Base-by-base conservation (phyloP, 768 basidiomycete genomes). In the Lactarius tabidus region DNA sequence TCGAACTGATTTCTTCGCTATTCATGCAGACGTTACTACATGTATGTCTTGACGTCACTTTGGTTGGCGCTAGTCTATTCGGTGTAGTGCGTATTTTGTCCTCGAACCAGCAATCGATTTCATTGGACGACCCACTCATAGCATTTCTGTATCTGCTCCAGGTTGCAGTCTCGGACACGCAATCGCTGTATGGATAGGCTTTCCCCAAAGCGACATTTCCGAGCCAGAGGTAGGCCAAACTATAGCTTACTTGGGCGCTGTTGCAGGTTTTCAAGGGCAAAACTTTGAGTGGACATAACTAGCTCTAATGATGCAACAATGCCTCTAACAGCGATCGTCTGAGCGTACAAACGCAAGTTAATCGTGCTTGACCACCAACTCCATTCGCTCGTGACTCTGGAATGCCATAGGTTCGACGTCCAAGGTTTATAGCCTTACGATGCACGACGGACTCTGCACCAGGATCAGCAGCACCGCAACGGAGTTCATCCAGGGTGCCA, bases 71-170 rank as follows among this genome's bases (percentile, higher is more conserved):
- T 23, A 1, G 28, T 33, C 28, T 54, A 15, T 20, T 28, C 9
- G 17, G 26, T 54, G 15, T 28, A 78, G 76, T 76, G 57, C 70
- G 75, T 33, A 75, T 83, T 68, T 81, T 82, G 70, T 77, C 86
- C 12, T 85, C 81, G 79, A 85, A 87, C 60, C 90, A 89, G 88
- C 89, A 90, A 69, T 69, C 70, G 8, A 71, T n/a, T 18, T 20
- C 20, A 18, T n/a, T 7, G 20, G 20, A 18, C 7, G 1, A 10
- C 9, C 41, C 20, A n/a, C 41, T 2, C 20, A 20, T n/a, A 3
- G 20, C 20, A n/a, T n/a, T 20, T 20, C 18, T n/a, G 20, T 9
- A 20, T 1, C 7, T 4, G 8, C 20, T 7, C 41, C 41, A 20
- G 41, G 20, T n/a, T 43, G 41, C 20, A 43, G 20, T 8, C 41